Percentiles rank a stretch among this genome's conserved stretches.
These are phyloP conservation scores for Backusella luteola DNA, from an alignment of 192 early-diverging fungal genomes.

Conservation along the genomic window DNA sequence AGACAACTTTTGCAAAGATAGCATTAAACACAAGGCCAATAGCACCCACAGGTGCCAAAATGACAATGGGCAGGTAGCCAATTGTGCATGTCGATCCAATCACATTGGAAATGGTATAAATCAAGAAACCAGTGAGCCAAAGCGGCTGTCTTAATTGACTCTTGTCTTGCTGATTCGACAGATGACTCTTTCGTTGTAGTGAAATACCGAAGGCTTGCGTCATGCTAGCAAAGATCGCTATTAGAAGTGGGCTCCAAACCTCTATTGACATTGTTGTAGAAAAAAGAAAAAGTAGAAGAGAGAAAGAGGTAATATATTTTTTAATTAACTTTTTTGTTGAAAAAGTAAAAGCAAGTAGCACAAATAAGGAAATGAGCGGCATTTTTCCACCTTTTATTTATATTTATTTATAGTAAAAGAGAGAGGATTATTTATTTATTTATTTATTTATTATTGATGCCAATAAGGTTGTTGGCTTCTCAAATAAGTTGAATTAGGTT, in stretches of 20 bases:
- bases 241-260: slow-evolving; percentile 55
- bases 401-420: background rate
- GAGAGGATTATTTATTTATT: too few species aligned
- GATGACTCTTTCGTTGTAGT: slow-evolving; percentile 65
- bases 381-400: background rate
- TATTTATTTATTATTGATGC: slow-evolving; percentile 1
- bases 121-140: slow-evolving; percentile 69
- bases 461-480: slow-evolving; percentile 15
- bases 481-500: slow-evolving; percentile 4
- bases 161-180: slow-evolving; percentile 32
- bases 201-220: slow-evolving; percentile 75
- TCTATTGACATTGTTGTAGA: slow-evolving; percentile 11
- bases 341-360: background rate
- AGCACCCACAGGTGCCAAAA: slow-evolving; percentile 74
- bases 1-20: slow-evolving; percentile 64
- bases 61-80: slow-evolving; percentile 74
- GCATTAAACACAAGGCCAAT: slow-evolving; percentile 78
- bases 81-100: slow-evolving; percentile 71
- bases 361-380: slow-evolving; percentile 4
- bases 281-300: background rate
- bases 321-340: background rate
- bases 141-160: slow-evolving; percentile 51
- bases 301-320: background rate
- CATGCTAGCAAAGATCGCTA: slow-evolving; percentile 54
- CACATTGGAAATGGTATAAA: slow-evolving; percentile 70